Evolutionary conservation across 129 eudicot genomes (phyloP).

Genomic region (Lactuca sativa): DNA sequence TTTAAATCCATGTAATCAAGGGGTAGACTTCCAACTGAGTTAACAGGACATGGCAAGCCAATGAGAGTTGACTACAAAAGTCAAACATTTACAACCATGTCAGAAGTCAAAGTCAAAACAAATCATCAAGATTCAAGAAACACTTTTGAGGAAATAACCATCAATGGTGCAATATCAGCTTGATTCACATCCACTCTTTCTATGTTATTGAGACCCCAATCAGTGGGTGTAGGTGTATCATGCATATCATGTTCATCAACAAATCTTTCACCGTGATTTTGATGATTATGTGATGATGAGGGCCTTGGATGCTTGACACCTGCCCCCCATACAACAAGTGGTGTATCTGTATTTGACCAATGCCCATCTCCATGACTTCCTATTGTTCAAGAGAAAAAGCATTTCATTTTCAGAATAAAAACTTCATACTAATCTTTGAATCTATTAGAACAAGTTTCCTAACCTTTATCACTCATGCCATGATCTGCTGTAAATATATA

Average conservation of each 20-base stretch:
- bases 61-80: conserved; percentile 91
- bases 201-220: conserved; percentile 84
- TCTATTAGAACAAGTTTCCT: neutral
- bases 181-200: conserved; percentile 96
- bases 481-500: conserved; percentile 98
- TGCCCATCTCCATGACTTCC: conserved; percentile 99
- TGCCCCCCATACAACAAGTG: conserved; percentile 99
- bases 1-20: conserved; percentile 65
- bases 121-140: neutral
- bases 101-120: conserved; percentile 25
- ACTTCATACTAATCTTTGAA: neutral
- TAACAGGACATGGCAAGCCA: conserved; percentile 96
- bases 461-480: conserved; percentile 99
- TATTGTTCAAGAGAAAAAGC: conserved; percentile 24
- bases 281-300: conserved; percentile 39
- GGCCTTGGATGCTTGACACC: conserved; percentile 75
- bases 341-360: conserved; percentile 88
- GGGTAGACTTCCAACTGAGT: conserved; percentile 93
- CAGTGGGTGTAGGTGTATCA: conserved; percentile 82
- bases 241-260: conserved; percentile 87
- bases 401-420: neutral
- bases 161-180: conserved; percentile 98
- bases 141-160: conserved; percentile 49
- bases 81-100: conserved; percentile 27
- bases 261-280: conserved; percentile 57